Conservation (phyloP, 108 stramenopile species). For the Chaetoceros tenuissimus region DNA sequence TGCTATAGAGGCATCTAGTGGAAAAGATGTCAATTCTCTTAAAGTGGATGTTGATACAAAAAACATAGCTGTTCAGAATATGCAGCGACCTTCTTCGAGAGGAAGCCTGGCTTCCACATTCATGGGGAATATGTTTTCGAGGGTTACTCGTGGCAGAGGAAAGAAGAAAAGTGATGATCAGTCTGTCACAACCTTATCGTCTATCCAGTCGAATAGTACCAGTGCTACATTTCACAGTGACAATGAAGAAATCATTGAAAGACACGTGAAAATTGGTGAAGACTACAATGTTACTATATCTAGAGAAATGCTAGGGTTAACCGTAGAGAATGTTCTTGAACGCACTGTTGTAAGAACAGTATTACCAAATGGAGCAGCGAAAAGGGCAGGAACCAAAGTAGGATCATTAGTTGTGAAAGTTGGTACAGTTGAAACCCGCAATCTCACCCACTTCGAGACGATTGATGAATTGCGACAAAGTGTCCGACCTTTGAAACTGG, state of each 20-base stretch:
- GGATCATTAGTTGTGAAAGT: conserved; percentile 79
- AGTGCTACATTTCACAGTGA: not conserved
- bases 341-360: conserved; percentile 82
- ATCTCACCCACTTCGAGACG: conserved; percentile 84
- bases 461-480: conserved; percentile 83
- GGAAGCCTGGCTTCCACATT: not conserved
- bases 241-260: conserved; percentile 2
- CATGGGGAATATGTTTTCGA: not conserved
- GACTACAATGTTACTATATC: conserved; percentile 67
- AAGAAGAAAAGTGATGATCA: not conserved
- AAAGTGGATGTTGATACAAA: not conserved
- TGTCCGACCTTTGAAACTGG: conserved; percentile 67
- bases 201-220: not conserved
- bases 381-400: conserved; percentile 70
- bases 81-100: not conserved
- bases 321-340: conserved; percentile 87
- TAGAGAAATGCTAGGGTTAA: conserved; percentile 83
- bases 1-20: too few species aligned
- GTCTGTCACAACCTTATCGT: not conserved
- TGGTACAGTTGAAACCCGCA: conserved; percentile 69
- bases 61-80: not conserved
- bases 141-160: not conserved
- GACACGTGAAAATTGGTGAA: conserved; percentile 23
- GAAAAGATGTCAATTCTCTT: not conserved
- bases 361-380: conserved; percentile 70